Conservation (phyloP, 1,284 basidiomycete genomes). For the Moesziomyces parantarcticus region DNA sequence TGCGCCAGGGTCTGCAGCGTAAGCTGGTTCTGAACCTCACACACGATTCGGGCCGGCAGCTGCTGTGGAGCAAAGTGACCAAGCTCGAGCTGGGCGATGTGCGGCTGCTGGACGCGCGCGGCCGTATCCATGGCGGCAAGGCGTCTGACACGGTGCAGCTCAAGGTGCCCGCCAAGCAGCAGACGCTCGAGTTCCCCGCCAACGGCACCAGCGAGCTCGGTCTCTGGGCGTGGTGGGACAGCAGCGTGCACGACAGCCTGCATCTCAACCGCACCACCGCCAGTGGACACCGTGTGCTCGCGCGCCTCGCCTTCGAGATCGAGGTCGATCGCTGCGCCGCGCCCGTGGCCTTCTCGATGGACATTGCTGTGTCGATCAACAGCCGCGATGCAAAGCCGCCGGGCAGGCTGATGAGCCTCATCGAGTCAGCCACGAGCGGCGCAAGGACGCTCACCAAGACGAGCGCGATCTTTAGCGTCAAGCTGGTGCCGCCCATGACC, state of each 20-base stretch:
- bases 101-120: slow-evolving; percentile 84
- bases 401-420: slow-evolving; percentile 77
- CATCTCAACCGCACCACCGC: slow-evolving; percentile 87
- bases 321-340: slow-evolving; percentile 84
- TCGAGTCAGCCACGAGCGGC: slow-evolving; percentile 69
- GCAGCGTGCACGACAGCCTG: slow-evolving; percentile 86
- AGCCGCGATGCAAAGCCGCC: slow-evolving; percentile 86
- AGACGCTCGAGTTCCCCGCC: slow-evolving; percentile 45
- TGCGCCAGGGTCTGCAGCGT: slow-evolving; percentile 93
- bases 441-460: slow-evolving; percentile 70
- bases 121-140: slow-evolving; percentile 79
- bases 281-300: slow-evolving; percentile 79
- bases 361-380: slow-evolving; percentile 86
- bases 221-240: slow-evolving; percentile 81
- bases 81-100: slow-evolving; percentile 84
- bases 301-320: slow-evolving; percentile 81
- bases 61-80: slow-evolving; percentile 84
- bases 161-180: slow-evolving; percentile 52
- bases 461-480: slow-evolving; percentile 82
- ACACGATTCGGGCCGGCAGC: slow-evolving; percentile 87
- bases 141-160: slow-evolving; percentile 60
- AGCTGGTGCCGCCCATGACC: slow-evolving; percentile 83
- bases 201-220: slow-evolving; percentile 54
- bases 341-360: slow-evolving; percentile 85
- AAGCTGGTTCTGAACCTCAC: slow-evolving; percentile 80